Evolutionary conservation across 768 basidiomycete species (phyloP), one percentile per base, ranked within the genome.

Genomic region (Mycena belliarum): DNA sequence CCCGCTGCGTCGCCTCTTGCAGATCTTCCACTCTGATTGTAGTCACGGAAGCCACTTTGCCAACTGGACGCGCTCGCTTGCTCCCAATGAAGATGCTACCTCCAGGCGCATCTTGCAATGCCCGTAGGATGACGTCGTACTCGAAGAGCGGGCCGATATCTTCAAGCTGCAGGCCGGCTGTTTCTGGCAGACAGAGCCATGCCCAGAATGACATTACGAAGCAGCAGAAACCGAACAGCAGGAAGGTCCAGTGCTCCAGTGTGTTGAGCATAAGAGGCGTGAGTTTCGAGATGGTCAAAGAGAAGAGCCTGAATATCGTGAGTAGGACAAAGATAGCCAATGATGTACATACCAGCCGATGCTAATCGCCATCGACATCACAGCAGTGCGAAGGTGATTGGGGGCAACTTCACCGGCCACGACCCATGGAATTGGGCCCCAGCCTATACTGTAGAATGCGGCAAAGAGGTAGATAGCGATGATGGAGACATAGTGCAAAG

Each of bases 391-490:
- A 29, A 80, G 68, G 50, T 79, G 74, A 54, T 79, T 79, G 3
- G 77, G 79, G 6, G 77, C 76, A 23, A 76, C 71, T 62, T 79
- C 76, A n/a, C 70, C 68, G 7, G 76, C 76, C 40, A 75, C 69
- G n/a, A 76, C 71, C 78, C 77, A 77, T 1, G 73, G 72, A 3
- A 75, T 49, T 40, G 73, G 74, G n/a, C 73, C 73, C 72, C 74
- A 75, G 1, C 74, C 76, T 21, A 81, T 54, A 60, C 75, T 75
- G 61, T 75, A 83, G 62, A 78, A 79, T 26, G 78, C 71, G 1
- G 75, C 79, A 62, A 79, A 81, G 25, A 80, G 66, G 64, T 81
- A 81, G 21, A 81, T 74, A 7, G 77, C 75, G 48, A 76, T 57
- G 57, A 80, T 75, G 9, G 76, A 79, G 37, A 78, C 71, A 56